Evolutionary conservation across 805 yeast species (phyloP).

Genomic region (Saccharomycopsis sp.): DNA sequence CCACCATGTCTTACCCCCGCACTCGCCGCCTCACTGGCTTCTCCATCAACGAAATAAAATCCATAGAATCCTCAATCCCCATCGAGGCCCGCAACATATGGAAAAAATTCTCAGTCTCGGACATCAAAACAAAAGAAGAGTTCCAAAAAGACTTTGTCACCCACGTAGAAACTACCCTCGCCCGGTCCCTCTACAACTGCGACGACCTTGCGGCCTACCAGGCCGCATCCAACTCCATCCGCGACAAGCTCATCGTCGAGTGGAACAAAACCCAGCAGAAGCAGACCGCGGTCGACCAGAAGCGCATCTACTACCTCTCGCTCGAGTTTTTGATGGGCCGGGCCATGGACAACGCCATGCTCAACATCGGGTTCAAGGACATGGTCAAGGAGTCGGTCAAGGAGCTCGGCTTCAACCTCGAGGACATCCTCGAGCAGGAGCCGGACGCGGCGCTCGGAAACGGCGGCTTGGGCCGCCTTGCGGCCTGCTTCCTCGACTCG

Average conservation of each 20-base stretch:
- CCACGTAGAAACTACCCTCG: slow-evolving; percentile 86
- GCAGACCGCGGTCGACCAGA: slow-evolving; percentile 76
- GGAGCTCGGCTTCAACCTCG: slow-evolving; percentile 81
- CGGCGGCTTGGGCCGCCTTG: slow-evolving; percentile 91
- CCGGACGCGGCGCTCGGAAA: slow-evolving; percentile 95
- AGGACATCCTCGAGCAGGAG: slow-evolving; percentile 78
- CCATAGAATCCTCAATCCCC: slow-evolving; percentile 78
- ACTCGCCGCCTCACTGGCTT: slow-evolving; percentile 83
- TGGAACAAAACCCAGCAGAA: slow-evolving; percentile 94
- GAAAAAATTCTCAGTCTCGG: slow-evolving; percentile 56
- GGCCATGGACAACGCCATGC: slow-evolving; percentile 89
- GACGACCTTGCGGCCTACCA: slow-evolving; percentile 90
- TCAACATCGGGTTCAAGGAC: slow-evolving; percentile 66
- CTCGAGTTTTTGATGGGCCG: slow-evolving; percentile 91
- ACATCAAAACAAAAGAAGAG: slow-evolving; percentile 37
- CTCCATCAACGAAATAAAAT: slow-evolving; percentile 80
- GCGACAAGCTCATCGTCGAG: slow-evolving; percentile 74
- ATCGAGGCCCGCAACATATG: slow-evolving; percentile 68
- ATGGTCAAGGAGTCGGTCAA: slow-evolving; percentile 48
- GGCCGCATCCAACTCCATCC: slow-evolving; percentile 71
- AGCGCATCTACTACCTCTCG: slow-evolving; percentile 80
- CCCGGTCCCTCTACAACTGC: slow-evolving; percentile 88
- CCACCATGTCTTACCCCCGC: slow-evolving; percentile 27
- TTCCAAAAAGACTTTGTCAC: slow-evolving; percentile 66
- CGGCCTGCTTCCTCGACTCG: slow-evolving; percentile 91